phyloP scores from a whole-genome alignment of 495 filamentous ascomycete genomes.

The Poronia punctata region DNA sequence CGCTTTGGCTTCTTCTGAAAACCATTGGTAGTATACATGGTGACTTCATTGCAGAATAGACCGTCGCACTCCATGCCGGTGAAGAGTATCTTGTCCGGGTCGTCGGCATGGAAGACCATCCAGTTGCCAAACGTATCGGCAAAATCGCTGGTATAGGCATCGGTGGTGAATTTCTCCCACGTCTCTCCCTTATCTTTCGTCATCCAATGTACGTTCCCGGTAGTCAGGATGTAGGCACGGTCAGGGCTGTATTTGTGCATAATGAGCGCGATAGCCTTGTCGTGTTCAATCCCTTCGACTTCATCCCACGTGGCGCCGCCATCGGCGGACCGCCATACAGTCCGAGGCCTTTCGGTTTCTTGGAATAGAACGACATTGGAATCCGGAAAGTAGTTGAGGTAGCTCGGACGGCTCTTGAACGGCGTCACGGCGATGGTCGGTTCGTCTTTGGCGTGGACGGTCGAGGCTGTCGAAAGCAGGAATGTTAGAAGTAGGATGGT shows the following conservation, averaged over 20 bases:
- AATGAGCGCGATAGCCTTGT: constrained; percentile 50
- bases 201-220: constrained; percentile 61
- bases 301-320: constrained; percentile 68
- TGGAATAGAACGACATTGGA: constrained; percentile 68
- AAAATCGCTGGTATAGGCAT: constrained; percentile 36
- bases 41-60: constrained; percentile 46
- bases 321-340: constrained; percentile 66
- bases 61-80: constrained; percentile 61
- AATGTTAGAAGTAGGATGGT: constrained; percentile 20
- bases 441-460: constrained; percentile 40
- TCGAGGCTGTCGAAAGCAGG: constrained; percentile 29
- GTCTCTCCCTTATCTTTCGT: constrained; percentile 72
- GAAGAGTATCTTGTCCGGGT: constrained; percentile 77
- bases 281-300: constrained; percentile 56
- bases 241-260: constrained; percentile 72
- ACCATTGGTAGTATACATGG: constrained; percentile 77
- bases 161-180: constrained; percentile 66
- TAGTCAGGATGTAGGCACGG: constrained; percentile 70
- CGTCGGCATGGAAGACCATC: constrained; percentile 71
- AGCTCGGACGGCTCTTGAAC: constrained; percentile 54
- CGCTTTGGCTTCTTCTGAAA: constrained; percentile 58
- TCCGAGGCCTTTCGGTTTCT: constrained; percentile 42
- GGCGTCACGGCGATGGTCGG: constrained; percentile 42
- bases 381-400: constrained; percentile 79
- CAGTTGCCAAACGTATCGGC: constrained; percentile 33